These are phyloP conservation scores for Malus hybrid DNA, from an alignment of 331 rosid species.

Conservation along the genomic window DNA sequence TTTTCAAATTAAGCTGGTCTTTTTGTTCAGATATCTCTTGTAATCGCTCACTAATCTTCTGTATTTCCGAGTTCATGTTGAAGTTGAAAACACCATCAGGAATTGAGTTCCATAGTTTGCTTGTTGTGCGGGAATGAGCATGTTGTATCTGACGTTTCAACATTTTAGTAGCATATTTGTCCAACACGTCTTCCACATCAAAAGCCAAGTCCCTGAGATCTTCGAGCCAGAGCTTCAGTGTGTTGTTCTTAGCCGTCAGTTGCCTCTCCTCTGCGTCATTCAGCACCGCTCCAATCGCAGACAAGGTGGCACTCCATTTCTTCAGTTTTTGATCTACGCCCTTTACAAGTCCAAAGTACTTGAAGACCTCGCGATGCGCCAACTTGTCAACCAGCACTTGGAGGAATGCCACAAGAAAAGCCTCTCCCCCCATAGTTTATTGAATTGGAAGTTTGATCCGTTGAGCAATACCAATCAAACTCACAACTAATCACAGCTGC, in stretches of 20 bases:
- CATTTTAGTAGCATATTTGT: background rate
- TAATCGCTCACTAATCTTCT: background rate
- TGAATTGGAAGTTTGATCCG: background rate
- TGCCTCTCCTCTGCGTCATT: slow-evolving; percentile 4
- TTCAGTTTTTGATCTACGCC: background rate
- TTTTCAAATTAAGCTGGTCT: background rate
- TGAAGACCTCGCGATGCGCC: background rate
- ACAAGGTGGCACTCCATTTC: background rate
- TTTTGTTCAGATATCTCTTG: background rate
- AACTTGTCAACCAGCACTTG: background rate
- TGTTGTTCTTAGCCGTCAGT: background rate
- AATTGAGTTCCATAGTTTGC: background rate
- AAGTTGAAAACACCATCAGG: background rate
- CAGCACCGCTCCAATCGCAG: background rate
- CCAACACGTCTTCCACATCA: background rate
- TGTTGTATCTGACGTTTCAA: background rate
- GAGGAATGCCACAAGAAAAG: background rate
- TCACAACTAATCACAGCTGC: background rate
- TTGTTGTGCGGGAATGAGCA: background rate
- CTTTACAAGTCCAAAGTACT: background rate
- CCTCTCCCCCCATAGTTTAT: background rate
- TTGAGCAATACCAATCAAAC: background rate
- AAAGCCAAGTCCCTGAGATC: background rate
- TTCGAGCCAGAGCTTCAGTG: background rate
- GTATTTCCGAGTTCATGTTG: background rate